Percentiles rank a stretch among this genome's conserved stretches.
Evolutionary conservation across 371 early-diverging fungal genomes (phyloP).

Genomic region (Haplosporangium sp.): DNA sequence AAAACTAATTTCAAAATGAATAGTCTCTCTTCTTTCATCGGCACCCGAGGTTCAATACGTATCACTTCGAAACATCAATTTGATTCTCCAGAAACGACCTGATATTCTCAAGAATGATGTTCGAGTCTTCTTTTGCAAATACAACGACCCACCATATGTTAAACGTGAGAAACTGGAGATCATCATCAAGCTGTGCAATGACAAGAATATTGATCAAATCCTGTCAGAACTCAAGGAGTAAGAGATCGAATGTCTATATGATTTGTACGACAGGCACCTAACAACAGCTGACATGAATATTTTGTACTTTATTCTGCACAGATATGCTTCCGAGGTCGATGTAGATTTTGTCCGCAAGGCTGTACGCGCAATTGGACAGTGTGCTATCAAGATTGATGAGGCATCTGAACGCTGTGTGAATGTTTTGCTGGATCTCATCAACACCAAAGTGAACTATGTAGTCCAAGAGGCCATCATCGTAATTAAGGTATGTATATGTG

Average conservation of each 20-base stretch:
- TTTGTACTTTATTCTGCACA: conserved; percentile 23
- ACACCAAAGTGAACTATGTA: conserved; percentile 91
- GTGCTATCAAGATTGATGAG: conserved; percentile 91
- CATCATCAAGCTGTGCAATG: conserved; percentile 88
- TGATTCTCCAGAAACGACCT: conserved; percentile 93
- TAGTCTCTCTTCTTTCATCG: conserved; percentile 90
- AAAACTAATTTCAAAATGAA: not conserved
- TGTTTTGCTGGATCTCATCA: conserved; percentile 89
- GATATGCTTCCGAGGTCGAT: conserved; percentile 97
- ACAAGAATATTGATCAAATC: conserved; percentile 89
- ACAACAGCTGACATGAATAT: not conserved
- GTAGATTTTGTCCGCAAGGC: conserved; percentile 95
- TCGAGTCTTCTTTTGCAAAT: conserved; percentile 98
- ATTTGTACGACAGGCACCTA: too few relatives aligned
- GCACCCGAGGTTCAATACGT: conserved; percentile 97
- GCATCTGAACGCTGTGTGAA: conserved; percentile 93
- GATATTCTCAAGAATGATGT: conserved; percentile 93
- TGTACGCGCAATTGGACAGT: conserved; percentile 91
- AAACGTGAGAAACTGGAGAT: conserved; percentile 97
- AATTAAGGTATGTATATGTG: conserved; percentile 72
- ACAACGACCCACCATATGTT: conserved; percentile 98
- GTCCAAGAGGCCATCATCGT: conserved; percentile 95
- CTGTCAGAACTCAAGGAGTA: conserved; percentile 93
- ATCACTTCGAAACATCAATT: conserved; percentile 93
- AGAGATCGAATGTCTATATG: conserved; percentile 11